phyloP scores from a whole-genome alignment of 2,329 filamentous ascomycete species.

The Colletotrichum sansevieriae region DNA sequence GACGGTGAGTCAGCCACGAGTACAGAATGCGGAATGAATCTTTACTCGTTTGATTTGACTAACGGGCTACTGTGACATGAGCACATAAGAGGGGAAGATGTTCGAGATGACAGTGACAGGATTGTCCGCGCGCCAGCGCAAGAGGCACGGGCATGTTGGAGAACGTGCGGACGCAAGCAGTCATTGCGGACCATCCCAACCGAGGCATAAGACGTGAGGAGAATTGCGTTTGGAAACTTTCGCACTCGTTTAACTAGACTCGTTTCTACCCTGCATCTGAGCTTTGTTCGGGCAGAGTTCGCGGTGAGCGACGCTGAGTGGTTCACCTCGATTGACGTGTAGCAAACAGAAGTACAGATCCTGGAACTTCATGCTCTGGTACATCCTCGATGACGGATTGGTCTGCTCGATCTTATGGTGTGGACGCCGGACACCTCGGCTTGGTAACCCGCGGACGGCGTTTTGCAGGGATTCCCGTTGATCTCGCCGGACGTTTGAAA shows the following conservation, averaged over 20 bases:
- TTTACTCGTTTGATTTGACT: not conserved
- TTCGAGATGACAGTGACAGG: slow-evolving; percentile 21
- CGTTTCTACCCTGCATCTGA: not conserved
- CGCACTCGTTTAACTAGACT: slow-evolving; percentile 35
- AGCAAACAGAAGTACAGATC: slow-evolving; percentile 8
- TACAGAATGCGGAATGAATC: not conserved
- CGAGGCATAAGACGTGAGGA: slow-evolving; percentile 15
- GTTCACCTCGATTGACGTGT: slow-evolving; percentile 18
- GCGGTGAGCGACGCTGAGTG: not conserved
- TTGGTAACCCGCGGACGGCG: not conserved
- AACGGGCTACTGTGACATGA: slow-evolving; percentile 8
- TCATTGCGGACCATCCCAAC: slow-evolving; percentile 12
- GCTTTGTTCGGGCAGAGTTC: not conserved
- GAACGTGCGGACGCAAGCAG: not conserved
- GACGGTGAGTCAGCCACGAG: not conserved
- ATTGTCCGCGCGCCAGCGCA: slow-evolving; percentile 10
- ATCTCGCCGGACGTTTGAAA: slow-evolving; percentile 32
- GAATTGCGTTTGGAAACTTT: not conserved
- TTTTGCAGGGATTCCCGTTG: slow-evolving; percentile 3
- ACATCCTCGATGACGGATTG: slow-evolving; percentile 13
- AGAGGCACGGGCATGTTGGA: slow-evolving; percentile 20
- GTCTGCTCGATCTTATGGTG: slow-evolving; percentile 1
- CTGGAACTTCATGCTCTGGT: slow-evolving; percentile 12
- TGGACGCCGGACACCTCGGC: slow-evolving; percentile 25
- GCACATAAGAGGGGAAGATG: not conserved